Evolutionary conservation across 192 early-diverging fungal species (phyloP), one percentile per base, ranked within the genome.

Genomic region (Backusella psychrophila): DNA sequence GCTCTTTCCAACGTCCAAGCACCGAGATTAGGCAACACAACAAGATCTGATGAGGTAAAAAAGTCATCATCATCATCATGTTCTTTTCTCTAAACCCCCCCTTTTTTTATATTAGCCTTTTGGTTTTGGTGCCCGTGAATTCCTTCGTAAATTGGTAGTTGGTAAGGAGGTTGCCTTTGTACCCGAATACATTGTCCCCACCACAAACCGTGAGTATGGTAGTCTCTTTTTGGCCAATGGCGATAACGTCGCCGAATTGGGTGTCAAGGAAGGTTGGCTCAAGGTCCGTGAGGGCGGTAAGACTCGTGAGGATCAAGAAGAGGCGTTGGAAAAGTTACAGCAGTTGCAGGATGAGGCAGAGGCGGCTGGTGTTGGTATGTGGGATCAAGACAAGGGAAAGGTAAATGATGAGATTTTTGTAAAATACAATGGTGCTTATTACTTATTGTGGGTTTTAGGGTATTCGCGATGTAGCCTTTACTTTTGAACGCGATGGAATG

Each of bases 101-200:
- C 19, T 19, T 59, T 68, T 33, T 59, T 68, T 33, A 15, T 5
- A 36, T 78, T 33, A 93, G 90, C 87, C 89, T 11, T 93, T 91
- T 72, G 95, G 95, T 8, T 94, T 93, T 77, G 94, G 93, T 73
- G 88, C 96, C 31, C 93, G 97, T 44, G 95, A 99, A 80, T 97
- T 85, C 81, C 86, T 98, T 77, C 94, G 98, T 66, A 89, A 89
- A 71, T 84, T 95, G 4, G 75, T 96, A 9, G 92, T 96, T 15
- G 97, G 97, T 9, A 97, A 97, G 80, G 92, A 96, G 69, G 93
- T 98, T 41, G 81, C 85, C 66, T 97, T 96, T 87, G 86, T 88
- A 19, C 83, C 91, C 34, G 94, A 95, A 52, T 95, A 95, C 85
- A 94, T 89, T 8, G 88, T 91, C 4, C 76, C 80, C 9, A 85